Evolutionary conservation across 2,329 filamentous ascomycete genomes (phyloP), one percentile per base, ranked within the genome.

Genomic region (Trichoderma gracile): DNA sequence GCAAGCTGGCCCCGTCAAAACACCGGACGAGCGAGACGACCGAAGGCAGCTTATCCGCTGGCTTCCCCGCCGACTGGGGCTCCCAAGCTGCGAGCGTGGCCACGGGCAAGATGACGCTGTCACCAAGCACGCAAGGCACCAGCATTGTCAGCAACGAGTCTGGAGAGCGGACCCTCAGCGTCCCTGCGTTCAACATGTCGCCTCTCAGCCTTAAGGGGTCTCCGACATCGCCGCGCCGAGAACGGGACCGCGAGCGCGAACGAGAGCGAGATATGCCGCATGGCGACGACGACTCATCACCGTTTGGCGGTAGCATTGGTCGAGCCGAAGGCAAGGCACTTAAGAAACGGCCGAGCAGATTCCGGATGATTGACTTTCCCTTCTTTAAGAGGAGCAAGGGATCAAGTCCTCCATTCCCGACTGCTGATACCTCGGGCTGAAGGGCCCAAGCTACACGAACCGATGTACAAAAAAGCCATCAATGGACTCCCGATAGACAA

Each of bases 71-170:
- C 10, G 86, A 88, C 69, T 88, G 85, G 84, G 82, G 83, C 3
- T 86, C 84, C 4, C 85, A 88, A 68, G 84, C 82, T 5, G 88
- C 86, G 15, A 87, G 84, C 69, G 85, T 85, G 9, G 86, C 85
- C 1, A 88, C 85, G 1, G 82, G 84, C 56, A 87, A 86, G 74
- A 83, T 87, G 82, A 85, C 86, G 3, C 76, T 88, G 42, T 88
- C 86, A 25, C 86, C 86, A 2, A 88, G 86, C 72, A 89, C 86
- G 3, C 81, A 86, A 71, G 86, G 86, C 45, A 89, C 86, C 19
- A 89, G 86, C 73, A 85, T 89, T 67, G 82, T 86, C 68, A 88
- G 86, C 74, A 80, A 81, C 62, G 84, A 86, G 49, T 86, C 84
- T 8, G 71, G 81, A 61, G 85, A 86, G 53, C 80, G 80, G 19